Evolutionary conservation across 2,329 filamentous ascomycete species (phyloP), one percentile per base, ranked within the genome.

Genomic region (Diplodia intermedia): DNA sequence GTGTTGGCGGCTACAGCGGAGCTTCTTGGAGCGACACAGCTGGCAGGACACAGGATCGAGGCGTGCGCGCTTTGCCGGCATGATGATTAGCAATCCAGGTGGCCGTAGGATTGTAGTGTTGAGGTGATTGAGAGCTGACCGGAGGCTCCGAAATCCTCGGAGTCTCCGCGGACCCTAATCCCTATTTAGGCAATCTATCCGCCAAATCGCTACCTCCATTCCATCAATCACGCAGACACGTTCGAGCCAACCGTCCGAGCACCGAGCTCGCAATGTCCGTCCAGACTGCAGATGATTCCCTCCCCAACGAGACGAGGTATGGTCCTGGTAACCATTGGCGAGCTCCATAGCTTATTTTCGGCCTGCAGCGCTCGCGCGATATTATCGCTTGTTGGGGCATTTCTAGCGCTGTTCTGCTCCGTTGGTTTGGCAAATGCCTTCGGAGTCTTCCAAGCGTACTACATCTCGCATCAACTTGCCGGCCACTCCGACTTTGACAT

Each of bases 391-490:
- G 1, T 60, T 4, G 56, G 56, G 2, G 20, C 56, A 11, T 60
- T 60, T 12, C 56, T 60, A 7, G 29, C 60, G 4, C 18, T 63
- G 0, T 63, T 63, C 29, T 63, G 60, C 43, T 52, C 15, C 7
- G 43, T 66, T 11, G 62, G 62, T 31, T 55, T 40, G 15, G 6
- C 38, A 7, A 66, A 66, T 29, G 29, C 73, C 5, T 77, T 75
- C 62, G 75, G 76, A 36, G 71, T 77, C 26, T 77, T 78, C 55
- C 77, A 78, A 56, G 75, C 77, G 14, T 76, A 75, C 67, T 79
- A 78, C 61, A 72, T 55, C 43, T 71, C 70, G 12, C 73, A 76
- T 56, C 71, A 73, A 2, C 72, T 66, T 4, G 14, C n/a, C 49
- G 5, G 18, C 4, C 20, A 12, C 20, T 40, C 62, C 11, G 14